Conservation (phyloP, 148 eudicot genomes). For the Nepenthes mirabilis region DNA sequence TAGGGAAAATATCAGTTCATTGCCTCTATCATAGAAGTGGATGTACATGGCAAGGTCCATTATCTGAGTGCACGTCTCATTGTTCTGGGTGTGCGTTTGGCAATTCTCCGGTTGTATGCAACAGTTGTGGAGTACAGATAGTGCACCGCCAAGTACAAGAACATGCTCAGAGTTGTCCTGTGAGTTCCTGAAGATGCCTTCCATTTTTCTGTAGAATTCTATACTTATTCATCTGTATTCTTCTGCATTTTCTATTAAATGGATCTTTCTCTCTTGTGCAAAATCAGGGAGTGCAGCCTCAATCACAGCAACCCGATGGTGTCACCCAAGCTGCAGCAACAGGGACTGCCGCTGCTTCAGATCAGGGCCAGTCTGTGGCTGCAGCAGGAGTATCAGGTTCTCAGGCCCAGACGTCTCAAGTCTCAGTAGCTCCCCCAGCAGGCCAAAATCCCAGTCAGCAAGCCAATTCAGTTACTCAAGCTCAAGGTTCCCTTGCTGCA, state of each 20-base stretch:
- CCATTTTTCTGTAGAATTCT: background rate
- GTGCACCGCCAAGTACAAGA: conserved; percentile 95
- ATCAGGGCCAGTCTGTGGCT: conserved; percentile 26
- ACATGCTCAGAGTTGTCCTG: conserved; percentile 77
- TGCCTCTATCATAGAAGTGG: conserved; percentile 93
- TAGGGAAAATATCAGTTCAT: conserved; percentile 64
- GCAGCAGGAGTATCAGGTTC: conserved; percentile 31
- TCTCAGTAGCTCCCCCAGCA: conserved; percentile 24
- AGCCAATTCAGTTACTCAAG: conserved; percentile 27
- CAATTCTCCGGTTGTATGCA: conserved; percentile 82
- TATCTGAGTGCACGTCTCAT: conserved; percentile 64
- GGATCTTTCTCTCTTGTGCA: background rate
- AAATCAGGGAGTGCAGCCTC: conserved; percentile 55
- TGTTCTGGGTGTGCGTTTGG: conserved; percentile 76
- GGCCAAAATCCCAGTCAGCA: conserved; percentile 36
- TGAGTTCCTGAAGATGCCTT: conserved; percentile 24
- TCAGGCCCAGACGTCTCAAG: conserved; percentile 44
- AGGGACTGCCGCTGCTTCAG: conserved; percentile 19
- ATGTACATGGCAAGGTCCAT: conserved; percentile 86
- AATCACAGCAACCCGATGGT: conserved; percentile 28
- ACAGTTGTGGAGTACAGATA: conserved; percentile 74
- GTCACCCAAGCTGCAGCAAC: conserved; percentile 26
- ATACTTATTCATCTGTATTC: background rate
- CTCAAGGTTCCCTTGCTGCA: conserved; percentile 34
- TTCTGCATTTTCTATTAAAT: background rate